Evolutionary conservation across 768 basidiomycete genomes (phyloP).

Genomic region (Tricholomella constricta): DNA sequence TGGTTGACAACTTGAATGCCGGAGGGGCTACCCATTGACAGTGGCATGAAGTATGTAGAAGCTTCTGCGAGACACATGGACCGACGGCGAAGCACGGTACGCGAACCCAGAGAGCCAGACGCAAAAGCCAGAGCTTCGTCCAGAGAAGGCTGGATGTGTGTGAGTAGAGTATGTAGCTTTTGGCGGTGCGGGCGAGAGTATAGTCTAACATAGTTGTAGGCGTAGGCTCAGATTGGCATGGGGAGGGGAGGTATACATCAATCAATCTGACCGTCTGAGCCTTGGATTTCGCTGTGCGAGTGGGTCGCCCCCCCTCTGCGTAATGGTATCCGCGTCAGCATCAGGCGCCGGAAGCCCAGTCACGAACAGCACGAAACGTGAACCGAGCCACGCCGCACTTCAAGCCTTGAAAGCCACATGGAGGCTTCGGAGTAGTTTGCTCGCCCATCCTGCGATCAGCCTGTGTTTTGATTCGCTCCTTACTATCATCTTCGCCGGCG

Average conservation of each 20-base stretch:
- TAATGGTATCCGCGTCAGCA: neutral
- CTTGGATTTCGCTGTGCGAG: neutral
- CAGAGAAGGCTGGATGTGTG: neutral
- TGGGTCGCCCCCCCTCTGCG: too few relatives aligned
- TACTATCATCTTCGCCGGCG: too few relatives aligned
- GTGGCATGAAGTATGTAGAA: too few relatives aligned
- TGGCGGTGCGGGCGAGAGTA: too few relatives aligned
- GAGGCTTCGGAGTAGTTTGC: too few relatives aligned
- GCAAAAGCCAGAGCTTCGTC: neutral
- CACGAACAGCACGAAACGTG: too few relatives aligned
- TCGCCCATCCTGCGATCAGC: too few relatives aligned
- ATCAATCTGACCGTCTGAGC: neutral
- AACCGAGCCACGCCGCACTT: neutral
- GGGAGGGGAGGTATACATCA: neutral
- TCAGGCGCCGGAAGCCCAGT: neutral
- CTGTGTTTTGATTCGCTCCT: too few relatives aligned
- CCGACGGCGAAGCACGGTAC: constrained; percentile 6
- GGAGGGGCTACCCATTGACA: too few relatives aligned
- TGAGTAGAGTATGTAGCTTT: too few relatives aligned
- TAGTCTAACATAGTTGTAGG: too few relatives aligned
- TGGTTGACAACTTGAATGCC: neutral
- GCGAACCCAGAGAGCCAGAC: neutral
- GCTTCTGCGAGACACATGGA: neutral
- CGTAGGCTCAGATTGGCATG: neutral
- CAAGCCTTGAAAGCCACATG: too few relatives aligned